A percentile compares a stretch with the other conserved stretches of the same genome.
These are phyloP conservation scores for Brettanomyces bruxellensis DNA, from an alignment of 805 yeast species.

Conservation along the genomic window DNA sequence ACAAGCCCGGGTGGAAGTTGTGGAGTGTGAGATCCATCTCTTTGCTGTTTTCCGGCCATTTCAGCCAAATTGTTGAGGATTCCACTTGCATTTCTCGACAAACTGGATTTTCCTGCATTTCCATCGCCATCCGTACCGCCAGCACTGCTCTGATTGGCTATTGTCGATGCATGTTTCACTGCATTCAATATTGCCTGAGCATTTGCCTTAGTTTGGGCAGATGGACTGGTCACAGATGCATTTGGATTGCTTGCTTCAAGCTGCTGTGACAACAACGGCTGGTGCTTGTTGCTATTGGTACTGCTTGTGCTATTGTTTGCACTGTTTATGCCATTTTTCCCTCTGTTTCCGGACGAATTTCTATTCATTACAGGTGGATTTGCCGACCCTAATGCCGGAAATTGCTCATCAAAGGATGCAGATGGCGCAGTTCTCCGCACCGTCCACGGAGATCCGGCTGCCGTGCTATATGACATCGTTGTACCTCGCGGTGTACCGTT, in stretches of 20 bases:
- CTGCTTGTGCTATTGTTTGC: slow-evolving; percentile 1
- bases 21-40: background rate
- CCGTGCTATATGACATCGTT: slow-evolving; percentile 7
- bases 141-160: background rate
- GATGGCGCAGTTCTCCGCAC: slow-evolving; percentile 2
- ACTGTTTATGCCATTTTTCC: slow-evolving; percentile 5
- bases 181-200: slow-evolving; percentile 20
- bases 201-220: slow-evolving; percentile 5
- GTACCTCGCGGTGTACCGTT: slow-evolving; percentile 7
- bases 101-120: background rate
- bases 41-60: slow-evolving; percentile 1
- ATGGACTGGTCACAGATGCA: no score
- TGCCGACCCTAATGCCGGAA: slow-evolving; percentile 19
- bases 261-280: slow-evolving; percentile 8
- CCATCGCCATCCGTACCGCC: background rate
- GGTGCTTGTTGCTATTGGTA: slow-evolving; percentile 5
- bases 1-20: slow-evolving; percentile 1
- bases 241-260: slow-evolving; percentile 10
- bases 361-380: background rate
- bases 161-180: slow-evolving; percentile 10
- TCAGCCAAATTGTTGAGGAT: background rate
- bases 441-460: slow-evolving; percentile 6
- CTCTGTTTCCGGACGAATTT: background rate
- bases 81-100: slow-evolving; percentile 1
- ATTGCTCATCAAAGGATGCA: slow-evolving; percentile 14